Base-by-base conservation (phyloP, 1,139 yeast species). In the Nakaseomyces sp. region DNA sequence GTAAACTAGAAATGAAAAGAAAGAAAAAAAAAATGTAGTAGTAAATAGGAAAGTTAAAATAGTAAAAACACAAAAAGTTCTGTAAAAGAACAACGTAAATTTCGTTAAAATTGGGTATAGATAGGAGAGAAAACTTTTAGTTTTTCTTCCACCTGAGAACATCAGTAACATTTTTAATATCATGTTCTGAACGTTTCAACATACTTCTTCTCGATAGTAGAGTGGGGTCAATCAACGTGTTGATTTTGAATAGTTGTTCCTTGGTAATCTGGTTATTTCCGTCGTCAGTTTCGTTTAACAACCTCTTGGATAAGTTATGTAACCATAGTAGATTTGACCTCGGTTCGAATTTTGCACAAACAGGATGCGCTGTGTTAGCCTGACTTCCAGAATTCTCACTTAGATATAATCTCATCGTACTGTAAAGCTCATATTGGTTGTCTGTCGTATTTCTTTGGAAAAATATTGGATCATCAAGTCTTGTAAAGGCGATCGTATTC, bases 381-480 rank as follows among this genome's bases (percentile, higher is more conserved):
- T 35, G 38, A 13, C n/a, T 22, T 28, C 18, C n/a, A 16, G 53
- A 49, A 17, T 49, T 47, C 30, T 51, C 41, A 30, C 44, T 46
- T 5, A 47, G 49, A 24, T 53, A 44, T 9, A 51, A 52, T 42
- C 69, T 59, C 79, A 76, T 74, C 39, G 66, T 58, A 45, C 76
- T 67, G 51, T 76, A 75, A 25, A 75, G 67, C 41, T 75, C 79
- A 54, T 70, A 73, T 46, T 72, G 78, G 51, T 72, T 70, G 48
- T 73, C 77, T 8, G 74, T 74, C 41, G 69, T 64, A 15, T 37
- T 37, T 30, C 76, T 76, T 44, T 67, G 66, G 60, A 73, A 75
- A 48, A 76, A 69, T 37, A 71, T 71, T 5, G 76, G 79, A 50
- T 75, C 77, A 48, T 70, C 74, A 31, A 71, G 56, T 33, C 73